Evolutionary conservation across 257 asterid genomes (phyloP), one percentile per base, ranked within the genome.

Genomic region (Capsicum pubescens): DNA sequence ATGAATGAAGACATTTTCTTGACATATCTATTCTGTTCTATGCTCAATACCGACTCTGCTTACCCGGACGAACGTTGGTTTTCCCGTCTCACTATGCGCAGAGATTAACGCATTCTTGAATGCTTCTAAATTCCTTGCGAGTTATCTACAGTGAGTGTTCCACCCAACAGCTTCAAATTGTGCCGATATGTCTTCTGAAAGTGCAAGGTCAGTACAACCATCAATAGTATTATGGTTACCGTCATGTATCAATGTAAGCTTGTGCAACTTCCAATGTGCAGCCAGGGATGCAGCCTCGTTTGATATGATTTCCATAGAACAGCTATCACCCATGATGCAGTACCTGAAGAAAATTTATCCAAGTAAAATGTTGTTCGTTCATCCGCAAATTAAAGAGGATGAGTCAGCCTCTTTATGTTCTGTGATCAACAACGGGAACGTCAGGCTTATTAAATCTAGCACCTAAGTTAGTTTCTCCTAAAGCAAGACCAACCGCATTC

Each of bases 401-500:
- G 12, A 54, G 63, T 15, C 26, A 54, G 68, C 48, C 52, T 36
- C 8, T 91, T 84, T 85, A 91, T 91, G 91, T 90, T 7, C 89
- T 86, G 82, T 91, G 94, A 82, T 90, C 93, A 32, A 90, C 91
- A 21, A 88, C 68, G 12, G 86, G 32, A 77, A 87, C 64, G 82
- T 91, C 94, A 1, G 92, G 91, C 74, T 90, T 91, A 69, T 90
- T 91, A 85, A 82, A 91, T 86, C 93, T 87, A 7, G 90, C 91
- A 61, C 91, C 92, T 58, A 91, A 85, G 83, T 90, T 93, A 50
- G 90, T 90, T 88, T 91, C 94, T 36, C 91, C 93, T 6, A 91
- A 87, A 36, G 94, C 92, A 61, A 91, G 86, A 63, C 94, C 94
- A 56, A 91, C 94, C 5, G 94, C 94, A 84, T 91, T 91, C 17